phyloP scores from a whole-genome alignment of 2,329 filamentous ascomycete species.

The Phoma sp. region DNA sequence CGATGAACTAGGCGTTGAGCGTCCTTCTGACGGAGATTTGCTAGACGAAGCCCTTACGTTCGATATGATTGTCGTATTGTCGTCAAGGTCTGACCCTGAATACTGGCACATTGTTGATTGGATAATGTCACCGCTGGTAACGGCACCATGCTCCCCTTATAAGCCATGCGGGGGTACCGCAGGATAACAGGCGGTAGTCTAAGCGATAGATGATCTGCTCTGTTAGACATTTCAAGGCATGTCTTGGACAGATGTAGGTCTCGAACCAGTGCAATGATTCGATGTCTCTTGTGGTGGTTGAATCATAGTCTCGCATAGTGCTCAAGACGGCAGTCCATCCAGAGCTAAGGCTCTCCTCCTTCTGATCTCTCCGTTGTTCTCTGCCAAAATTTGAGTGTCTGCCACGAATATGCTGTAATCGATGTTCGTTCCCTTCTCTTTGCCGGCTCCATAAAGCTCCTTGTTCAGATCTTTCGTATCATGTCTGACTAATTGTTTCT shows the following conservation, averaged over 20 bases:
- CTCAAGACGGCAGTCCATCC: not conserved
- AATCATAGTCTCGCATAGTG: not conserved
- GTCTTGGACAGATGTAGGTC: not conserved
- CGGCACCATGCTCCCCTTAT: not conserved
- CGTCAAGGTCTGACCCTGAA: not conserved
- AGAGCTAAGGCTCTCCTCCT: conserved; percentile 1
- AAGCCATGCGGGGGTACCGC: not conserved
- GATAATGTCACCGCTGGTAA: too few relatives aligned
- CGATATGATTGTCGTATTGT: not conserved
- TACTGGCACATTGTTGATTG: not conserved
- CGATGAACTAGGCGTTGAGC: not conserved
- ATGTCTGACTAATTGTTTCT: conserved; percentile 26
- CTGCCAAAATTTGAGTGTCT: conserved; percentile 2
- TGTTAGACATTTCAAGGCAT: not conserved
- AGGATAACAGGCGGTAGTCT: not conserved
- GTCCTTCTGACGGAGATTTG: not conserved
- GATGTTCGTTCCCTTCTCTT: conserved; percentile 22
- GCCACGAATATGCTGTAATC: conserved; percentile 21
- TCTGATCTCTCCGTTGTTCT: not conserved
- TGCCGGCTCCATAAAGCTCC: conserved; percentile 26
- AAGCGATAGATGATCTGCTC: not conserved
- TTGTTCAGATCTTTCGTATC: conserved; percentile 26
- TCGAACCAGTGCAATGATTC: too few relatives aligned
- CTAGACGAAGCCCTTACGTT: not conserved
- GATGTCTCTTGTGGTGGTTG: not conserved